Percentiles rank a stretch among this genome's conserved stretches.
Conservation (phyloP, 177 flowering plant species). For the Telopea speciosissima region DNA sequence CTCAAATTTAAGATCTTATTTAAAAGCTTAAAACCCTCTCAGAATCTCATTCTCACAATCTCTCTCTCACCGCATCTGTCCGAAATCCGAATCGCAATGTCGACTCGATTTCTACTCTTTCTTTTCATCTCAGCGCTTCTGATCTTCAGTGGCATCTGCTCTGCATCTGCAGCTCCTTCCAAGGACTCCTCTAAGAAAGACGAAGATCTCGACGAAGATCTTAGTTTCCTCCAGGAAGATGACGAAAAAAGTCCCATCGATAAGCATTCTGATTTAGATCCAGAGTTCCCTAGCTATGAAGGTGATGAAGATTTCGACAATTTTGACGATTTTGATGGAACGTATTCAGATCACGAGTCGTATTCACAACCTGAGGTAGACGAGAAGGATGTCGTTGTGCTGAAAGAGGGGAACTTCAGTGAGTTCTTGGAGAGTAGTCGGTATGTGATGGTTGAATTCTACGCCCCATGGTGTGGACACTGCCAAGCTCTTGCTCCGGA, state of each 20-base stretch:
- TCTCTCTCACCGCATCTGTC: constrained; percentile 9
- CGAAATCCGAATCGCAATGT: constrained; percentile 23
- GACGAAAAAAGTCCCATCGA: constrained; percentile 13
- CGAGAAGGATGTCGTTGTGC: constrained; percentile 80
- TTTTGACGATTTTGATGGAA: constrained; percentile 8
- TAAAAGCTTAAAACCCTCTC: constrained; percentile 8
- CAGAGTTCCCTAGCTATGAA: constrained; percentile 27
- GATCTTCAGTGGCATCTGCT: constrained; percentile 24
- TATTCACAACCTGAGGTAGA: constrained; percentile 47
- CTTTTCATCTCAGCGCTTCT: constrained; percentile 45
- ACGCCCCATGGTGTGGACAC: constrained; percentile 98
- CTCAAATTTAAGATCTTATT: background rate
- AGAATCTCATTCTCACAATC: constrained; percentile 8
- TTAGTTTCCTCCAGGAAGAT: constrained; percentile 54
- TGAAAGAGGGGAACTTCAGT: constrained; percentile 66
- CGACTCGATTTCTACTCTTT: constrained; percentile 38
- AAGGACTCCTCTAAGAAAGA: constrained; percentile 14
- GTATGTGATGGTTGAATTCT: constrained; percentile 88
- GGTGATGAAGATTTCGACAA: constrained; percentile 35
- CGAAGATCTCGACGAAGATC: constrained; percentile 65
- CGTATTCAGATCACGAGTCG: constrained; percentile 14
- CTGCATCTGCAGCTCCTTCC: constrained; percentile 18
- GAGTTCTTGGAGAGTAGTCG: constrained; percentile 50
- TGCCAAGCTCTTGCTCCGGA: constrained; percentile 88
- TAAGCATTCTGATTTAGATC: constrained; percentile 16